Evolutionary conservation across 768 basidiomycete species (phyloP).

Genomic region (Lactarius tabidus): DNA sequence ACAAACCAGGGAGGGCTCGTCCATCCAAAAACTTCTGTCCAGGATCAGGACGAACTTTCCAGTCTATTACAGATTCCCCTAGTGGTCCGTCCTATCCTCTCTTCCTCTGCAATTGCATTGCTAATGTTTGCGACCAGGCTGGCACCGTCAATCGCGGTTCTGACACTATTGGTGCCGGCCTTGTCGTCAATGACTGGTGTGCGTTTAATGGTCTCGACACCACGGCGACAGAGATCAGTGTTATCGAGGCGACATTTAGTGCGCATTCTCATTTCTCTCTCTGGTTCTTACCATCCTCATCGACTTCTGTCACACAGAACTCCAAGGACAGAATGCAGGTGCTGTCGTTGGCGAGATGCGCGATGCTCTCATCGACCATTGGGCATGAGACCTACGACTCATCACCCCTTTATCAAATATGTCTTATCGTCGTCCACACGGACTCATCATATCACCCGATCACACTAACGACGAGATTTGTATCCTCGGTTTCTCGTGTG

Average conservation of each 20-base stretch:
- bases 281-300: conserved; percentile 2
- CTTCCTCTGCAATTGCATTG: neutral
- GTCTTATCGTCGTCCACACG: neutral
- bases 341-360: conserved; percentile 60
- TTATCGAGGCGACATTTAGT: no score
- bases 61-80: conserved; percentile 91
- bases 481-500: no score
- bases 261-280: neutral
- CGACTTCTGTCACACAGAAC: conserved; percentile 35
- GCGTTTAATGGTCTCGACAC: no score
- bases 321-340: conserved; percentile 51
- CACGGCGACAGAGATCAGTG: no score
- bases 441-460: no score
- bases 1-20: conserved; percentile 97
- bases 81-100: conserved; percentile 60
- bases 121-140: no score
- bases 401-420: neutral
- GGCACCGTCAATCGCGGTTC: conserved; percentile 95
- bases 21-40: conserved; percentile 94
- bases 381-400: conserved; percentile 52
- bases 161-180: conserved; percentile 94
- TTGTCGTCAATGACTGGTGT: conserved; percentile 99
- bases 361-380: conserved; percentile 66
- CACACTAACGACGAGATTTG: no score
- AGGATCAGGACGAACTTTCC: conserved; percentile 96